Evolutionary conservation across 768 basidiomycete species (phyloP).

Genomic region (Trametopsis cervina): DNA sequence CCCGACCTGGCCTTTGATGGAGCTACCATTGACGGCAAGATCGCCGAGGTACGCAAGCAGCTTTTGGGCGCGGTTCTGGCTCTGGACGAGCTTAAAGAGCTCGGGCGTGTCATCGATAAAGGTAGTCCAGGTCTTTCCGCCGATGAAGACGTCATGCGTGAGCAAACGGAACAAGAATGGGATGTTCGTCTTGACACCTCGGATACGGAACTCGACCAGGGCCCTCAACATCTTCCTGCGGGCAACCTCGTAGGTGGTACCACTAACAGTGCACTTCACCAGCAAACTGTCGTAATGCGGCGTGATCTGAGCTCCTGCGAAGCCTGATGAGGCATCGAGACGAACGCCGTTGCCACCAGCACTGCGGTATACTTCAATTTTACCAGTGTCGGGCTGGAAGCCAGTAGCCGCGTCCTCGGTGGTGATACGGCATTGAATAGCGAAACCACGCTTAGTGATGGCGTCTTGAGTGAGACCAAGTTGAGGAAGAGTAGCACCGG

Average conservation of each 20-base stretch:
- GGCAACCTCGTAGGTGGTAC: constrained; percentile 97
- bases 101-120: constrained; percentile 99
- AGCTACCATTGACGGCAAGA: constrained; percentile 94
- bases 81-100: constrained; percentile 96
- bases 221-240: constrained; percentile 99
- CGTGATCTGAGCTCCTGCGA: constrained; percentile 99
- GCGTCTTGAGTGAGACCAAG: constrained; percentile 95
- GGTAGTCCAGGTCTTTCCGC: constrained; percentile 98
- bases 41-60: constrained; percentile 95
- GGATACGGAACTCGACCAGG: constrained; percentile 99
- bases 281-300: constrained; percentile 98
- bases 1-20: constrained; percentile 94
- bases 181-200: constrained; percentile 99
- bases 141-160: constrained; percentile 94
- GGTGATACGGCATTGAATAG: constrained; percentile 97
- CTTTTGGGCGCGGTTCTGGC: constrained; percentile 98
- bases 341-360: constrained; percentile 99
- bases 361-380: constrained; percentile 98
- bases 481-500: constrained; percentile 91
- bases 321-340: constrained; percentile 93
- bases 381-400: constrained; percentile 99
- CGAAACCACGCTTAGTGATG: constrained; percentile 92
- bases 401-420: constrained; percentile 89
- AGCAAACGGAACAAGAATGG: constrained; percentile 98
- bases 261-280: constrained; percentile 93